Evolutionary conservation across 2,329 filamentous ascomycete genomes (phyloP).

Genomic region (Lasiodiplodia hormozganensis): DNA sequence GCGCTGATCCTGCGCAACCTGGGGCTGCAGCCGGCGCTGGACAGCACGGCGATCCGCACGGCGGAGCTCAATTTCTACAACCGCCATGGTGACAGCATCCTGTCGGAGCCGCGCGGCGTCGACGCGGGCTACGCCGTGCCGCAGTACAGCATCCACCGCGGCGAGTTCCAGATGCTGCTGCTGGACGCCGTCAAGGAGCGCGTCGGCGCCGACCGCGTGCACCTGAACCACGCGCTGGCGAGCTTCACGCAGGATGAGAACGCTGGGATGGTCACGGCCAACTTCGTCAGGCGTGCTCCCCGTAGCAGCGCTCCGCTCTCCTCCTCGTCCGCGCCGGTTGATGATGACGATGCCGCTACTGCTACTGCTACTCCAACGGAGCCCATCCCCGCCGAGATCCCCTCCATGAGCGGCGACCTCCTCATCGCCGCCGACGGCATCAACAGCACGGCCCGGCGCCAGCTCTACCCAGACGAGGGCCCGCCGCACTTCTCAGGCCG

Average conservation of each 20-base stretch:
- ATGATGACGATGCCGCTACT: background rate
- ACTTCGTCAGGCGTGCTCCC: slow-evolving; percentile 41
- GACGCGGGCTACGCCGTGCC: slow-evolving; percentile 52
- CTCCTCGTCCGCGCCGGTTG: background rate
- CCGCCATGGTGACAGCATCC: slow-evolving; percentile 51
- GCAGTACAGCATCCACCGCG: slow-evolving; percentile 55
- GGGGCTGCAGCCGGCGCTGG: slow-evolving; percentile 50
- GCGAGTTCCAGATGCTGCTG: slow-evolving; percentile 55
- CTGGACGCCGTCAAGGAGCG: slow-evolving; percentile 52
- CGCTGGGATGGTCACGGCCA: slow-evolving; percentile 44
- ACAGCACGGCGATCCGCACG: slow-evolving; percentile 51
- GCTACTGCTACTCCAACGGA: background rate
- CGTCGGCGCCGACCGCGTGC: slow-evolving; percentile 47
- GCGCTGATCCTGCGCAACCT: slow-evolving; percentile 54
- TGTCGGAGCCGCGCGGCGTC: slow-evolving; percentile 52
- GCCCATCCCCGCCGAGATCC: slow-evolving; percentile 37
- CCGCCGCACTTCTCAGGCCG: slow-evolving; percentile 54
- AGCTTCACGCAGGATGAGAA: slow-evolving; percentile 45
- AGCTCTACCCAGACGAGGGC: slow-evolving; percentile 54
- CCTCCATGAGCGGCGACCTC: slow-evolving; percentile 43
- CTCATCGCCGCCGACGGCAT: slow-evolving; percentile 55
- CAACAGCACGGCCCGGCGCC: slow-evolving; percentile 50
- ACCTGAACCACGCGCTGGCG: slow-evolving; percentile 49
- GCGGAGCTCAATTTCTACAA: slow-evolving; percentile 56
- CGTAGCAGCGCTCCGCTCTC: slow-evolving; percentile 31